These are phyloP conservation scores for Lepidium didymum DNA, from an alignment of 345 rosid species.

Conservation along the genomic window DNA sequence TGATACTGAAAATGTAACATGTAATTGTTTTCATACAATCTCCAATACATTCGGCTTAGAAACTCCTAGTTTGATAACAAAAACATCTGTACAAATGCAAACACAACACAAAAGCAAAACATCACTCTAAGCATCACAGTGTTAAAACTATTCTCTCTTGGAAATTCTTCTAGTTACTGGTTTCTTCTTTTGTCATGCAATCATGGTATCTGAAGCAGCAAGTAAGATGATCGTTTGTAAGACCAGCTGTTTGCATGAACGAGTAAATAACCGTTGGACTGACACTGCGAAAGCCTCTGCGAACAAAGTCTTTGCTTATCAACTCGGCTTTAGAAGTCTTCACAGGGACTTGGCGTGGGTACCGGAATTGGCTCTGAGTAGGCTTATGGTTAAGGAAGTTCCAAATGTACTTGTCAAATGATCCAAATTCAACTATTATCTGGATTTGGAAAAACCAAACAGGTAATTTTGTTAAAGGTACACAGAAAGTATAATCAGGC, in stretches of 20 bases:
- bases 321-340: constrained; percentile 74
- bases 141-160: constrained; percentile 10
- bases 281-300: constrained; percentile 72
- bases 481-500: too few relatives aligned
- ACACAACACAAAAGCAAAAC: background rate
- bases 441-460: constrained; percentile 13
- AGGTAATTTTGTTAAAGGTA: too few relatives aligned
- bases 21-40: constrained; percentile 21
- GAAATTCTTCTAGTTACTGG: background rate
- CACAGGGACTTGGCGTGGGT: constrained; percentile 70
- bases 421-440: constrained; percentile 64
- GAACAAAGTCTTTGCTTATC: constrained; percentile 77
- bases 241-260: constrained; percentile 82
- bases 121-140: background rate
- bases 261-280: constrained; percentile 79
- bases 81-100: constrained; percentile 16
- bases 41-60: constrained; percentile 17
- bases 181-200: constrained; percentile 28
- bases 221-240: constrained; percentile 67
- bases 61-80: constrained; percentile 14
- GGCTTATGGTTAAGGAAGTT: constrained; percentile 70
- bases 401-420: constrained; percentile 81
- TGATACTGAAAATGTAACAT: constrained; percentile 20
- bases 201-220: constrained; percentile 71
- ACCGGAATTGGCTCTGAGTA: constrained; percentile 50